Evolutionary conservation across 164 flowering plant species (phyloP), one percentile per base, ranked within the genome.

Genomic region (Amborella trichopoda): DNA sequence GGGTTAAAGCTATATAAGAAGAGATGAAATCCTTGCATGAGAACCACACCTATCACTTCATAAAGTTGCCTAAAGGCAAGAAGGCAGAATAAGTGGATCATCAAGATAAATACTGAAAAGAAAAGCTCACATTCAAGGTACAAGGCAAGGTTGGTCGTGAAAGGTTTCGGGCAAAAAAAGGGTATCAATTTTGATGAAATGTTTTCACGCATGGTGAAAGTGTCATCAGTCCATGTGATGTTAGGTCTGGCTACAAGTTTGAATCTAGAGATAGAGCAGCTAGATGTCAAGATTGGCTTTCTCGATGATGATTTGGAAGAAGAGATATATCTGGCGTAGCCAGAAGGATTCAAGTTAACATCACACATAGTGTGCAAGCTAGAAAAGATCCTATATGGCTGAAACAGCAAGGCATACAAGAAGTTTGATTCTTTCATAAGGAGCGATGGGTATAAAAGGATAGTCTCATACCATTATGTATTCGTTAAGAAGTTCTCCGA

Each of bases 281-380:
- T 46, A 12, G 36, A 46, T 46, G 36, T 46, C 3, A 26, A 28
- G 22, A 46, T 23, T 4, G 11, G 14, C 23, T 3, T 26, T 6
- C 16, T 46, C n/a, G 3, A 46, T 27, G 34, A 14, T 26, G 49
- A 46, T 19, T 26, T 46, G 32, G n/a, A 46, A 10, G 33, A 46
- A 46, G 11, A 46, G 10, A 27, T 27, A 3, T 27, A 46, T 14
- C 16, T 14, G 12, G 13, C 5, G 10, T 4, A 26, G 21, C 28
- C 36, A 14, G 19, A 46, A 16, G 23, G 17, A 13, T 46, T 46
- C 0, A 13, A 28, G 22, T 14, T 2, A n/a, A 44, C 16, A 37
- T 20, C 5, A 46, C 27, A 27, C 23, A 27, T 2, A 13, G 49
- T 46, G 4, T 28, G 28, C 13, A 27, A n/a, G 36, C 28, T 46